Conservation (phyloP, 2,329 filamentous ascomycete species). For the Fusarium devonianum region DNA sequence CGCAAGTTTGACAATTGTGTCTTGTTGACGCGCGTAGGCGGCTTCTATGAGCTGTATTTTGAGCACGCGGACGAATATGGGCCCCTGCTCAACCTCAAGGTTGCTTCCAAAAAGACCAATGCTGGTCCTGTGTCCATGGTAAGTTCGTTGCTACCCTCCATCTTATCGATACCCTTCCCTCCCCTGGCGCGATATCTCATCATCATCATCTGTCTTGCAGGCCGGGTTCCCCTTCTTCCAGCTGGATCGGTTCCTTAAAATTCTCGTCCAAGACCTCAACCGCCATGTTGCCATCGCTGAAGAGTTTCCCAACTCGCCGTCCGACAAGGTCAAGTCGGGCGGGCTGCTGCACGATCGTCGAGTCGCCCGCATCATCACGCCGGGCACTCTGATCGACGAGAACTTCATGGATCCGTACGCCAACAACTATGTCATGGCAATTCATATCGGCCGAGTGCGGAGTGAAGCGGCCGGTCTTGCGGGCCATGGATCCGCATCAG, state of each 20-base stretch:
- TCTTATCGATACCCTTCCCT: constrained; percentile 6
- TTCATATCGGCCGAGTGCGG: constrained; percentile 61
- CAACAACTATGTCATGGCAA: constrained; percentile 89
- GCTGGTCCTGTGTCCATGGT: constrained; percentile 87
- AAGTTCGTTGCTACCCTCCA: constrained; percentile 36
- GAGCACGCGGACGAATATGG: constrained; percentile 92
- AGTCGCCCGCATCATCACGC: constrained; percentile 88
- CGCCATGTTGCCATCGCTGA: constrained; percentile 94
- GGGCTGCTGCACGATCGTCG: constrained; percentile 84
- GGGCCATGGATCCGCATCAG: constrained; percentile 30
- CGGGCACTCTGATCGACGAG: constrained; percentile 95
- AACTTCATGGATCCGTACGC: constrained; percentile 94
- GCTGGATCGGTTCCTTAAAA: constrained; percentile 90
- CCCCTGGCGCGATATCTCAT: constrained; percentile 24
- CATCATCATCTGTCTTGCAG: constrained; percentile 51
- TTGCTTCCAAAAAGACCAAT: constrained; percentile 80
- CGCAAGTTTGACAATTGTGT: constrained; percentile 89
- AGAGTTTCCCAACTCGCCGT: constrained; percentile 80
- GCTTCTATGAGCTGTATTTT: constrained; percentile 98
- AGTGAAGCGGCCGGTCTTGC: constrained; percentile 12
- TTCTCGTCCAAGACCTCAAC: constrained; percentile 88
- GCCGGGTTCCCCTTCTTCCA: constrained; percentile 94
- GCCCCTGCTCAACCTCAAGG: constrained; percentile 85
- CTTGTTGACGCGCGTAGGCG: constrained; percentile 87
- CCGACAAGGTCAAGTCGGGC: constrained; percentile 75